These are phyloP conservation scores for Chloranthus sessilifolius DNA, from an alignment of 164 flowering plant species.

Conservation along the genomic window DNA sequence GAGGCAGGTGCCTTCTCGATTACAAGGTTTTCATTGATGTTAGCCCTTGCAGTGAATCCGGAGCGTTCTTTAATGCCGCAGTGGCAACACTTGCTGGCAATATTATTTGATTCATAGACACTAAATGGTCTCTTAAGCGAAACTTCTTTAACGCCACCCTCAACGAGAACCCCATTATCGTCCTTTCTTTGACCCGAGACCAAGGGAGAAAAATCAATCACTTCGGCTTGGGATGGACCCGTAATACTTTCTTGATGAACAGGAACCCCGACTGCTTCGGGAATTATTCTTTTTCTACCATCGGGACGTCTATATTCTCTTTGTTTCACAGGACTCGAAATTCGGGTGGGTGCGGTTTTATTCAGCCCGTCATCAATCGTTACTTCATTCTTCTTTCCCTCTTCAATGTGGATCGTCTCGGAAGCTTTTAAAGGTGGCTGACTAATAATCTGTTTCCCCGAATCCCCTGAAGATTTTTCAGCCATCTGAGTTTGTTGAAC, in stretches of 20 bases:
- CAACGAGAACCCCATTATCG: slow-evolving; percentile 32
- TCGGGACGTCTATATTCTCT: slow-evolving; percentile 95
- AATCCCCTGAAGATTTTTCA: slow-evolving; percentile 41
- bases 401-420: slow-evolving; percentile 44
- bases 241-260: slow-evolving; percentile 47
- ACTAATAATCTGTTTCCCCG: slow-evolving; percentile 13
- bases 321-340: slow-evolving; percentile 91
- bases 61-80: slow-evolving; percentile 43
- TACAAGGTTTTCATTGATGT: slow-evolving; percentile 71
- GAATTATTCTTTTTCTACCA: slow-evolving; percentile 97
- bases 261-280: slow-evolving; percentile 91
- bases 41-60: slow-evolving; percentile 74
- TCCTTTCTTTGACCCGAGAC: slow-evolving; percentile 36
- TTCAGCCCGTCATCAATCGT: slow-evolving; percentile 39
- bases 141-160: slow-evolving; percentile 33
- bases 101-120: slow-evolving; percentile 26
- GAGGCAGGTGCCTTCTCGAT: slow-evolving; percentile 73
- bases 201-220: slow-evolving; percentile 34
- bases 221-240: slow-evolving; percentile 29
- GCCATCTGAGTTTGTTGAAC: slow-evolving; percentile 36
- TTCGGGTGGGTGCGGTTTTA: slow-evolving; percentile 42
- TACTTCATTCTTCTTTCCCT: slow-evolving; percentile 43
- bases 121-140: slow-evolving; percentile 37
- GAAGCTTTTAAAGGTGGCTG: slow-evolving; percentile 26
- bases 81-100: slow-evolving; percentile 10